phyloP scores from a whole-genome alignment of 441 rosid genomes.

The Aquilaria agallochum region DNA sequence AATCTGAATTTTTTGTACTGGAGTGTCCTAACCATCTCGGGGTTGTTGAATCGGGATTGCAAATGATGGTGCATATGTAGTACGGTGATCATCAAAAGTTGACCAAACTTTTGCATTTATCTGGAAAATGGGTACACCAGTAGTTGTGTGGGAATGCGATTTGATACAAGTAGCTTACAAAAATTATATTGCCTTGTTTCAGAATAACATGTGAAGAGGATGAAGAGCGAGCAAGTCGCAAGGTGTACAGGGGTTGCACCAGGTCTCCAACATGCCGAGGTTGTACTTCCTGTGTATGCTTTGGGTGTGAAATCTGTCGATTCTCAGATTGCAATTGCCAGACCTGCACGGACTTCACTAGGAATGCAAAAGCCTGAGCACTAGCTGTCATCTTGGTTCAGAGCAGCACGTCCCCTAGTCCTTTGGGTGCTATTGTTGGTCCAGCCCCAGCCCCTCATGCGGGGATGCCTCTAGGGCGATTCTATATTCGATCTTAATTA shows the following conservation, averaged over 20 bases:
- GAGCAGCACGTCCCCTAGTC: slow-evolving; percentile 6
- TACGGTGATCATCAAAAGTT: too few species aligned
- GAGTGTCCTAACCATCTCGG: too few species aligned
- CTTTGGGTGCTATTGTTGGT: slow-evolving; percentile 9
- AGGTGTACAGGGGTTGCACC: slow-evolving; percentile 82
- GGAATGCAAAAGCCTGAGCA: slow-evolving; percentile 51
- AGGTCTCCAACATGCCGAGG: slow-evolving; percentile 89
- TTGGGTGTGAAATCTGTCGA: slow-evolving; percentile 90
- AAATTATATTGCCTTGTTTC: slow-evolving; percentile 14
- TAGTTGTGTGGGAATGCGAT: not conserved
- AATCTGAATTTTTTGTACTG: slow-evolving; percentile 1
- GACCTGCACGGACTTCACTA: slow-evolving; percentile 87
- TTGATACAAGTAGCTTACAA: not conserved
- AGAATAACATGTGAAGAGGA: slow-evolving; percentile 86
- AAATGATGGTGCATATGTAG: too few species aligned
- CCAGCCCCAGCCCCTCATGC: slow-evolving; percentile 10
- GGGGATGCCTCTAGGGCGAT: slow-evolving; percentile 12
- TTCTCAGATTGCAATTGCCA: slow-evolving; percentile 95
- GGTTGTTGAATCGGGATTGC: slow-evolving; percentile 1
- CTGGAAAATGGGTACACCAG: not conserved
- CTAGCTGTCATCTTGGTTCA: not conserved
- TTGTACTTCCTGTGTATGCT: slow-evolving; percentile 97
- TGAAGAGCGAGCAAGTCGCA: slow-evolving; percentile 88
- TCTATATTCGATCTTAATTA: slow-evolving; percentile 6
- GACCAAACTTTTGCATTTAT: too few species aligned